Evolutionary conservation across 129 eudicot genomes (phyloP).

Genomic region (Arctium lappa): DNA sequence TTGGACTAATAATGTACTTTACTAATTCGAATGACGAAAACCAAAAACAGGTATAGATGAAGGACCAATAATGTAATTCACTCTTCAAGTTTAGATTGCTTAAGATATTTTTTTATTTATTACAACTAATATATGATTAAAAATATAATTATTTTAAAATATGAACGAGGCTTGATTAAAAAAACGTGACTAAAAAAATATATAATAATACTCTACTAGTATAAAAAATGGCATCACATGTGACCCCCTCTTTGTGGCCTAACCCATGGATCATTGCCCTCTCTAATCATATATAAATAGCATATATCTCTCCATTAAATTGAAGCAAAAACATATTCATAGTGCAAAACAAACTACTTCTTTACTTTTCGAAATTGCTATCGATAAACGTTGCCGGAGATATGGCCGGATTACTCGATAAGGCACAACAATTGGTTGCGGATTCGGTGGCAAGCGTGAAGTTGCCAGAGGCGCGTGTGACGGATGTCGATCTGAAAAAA

Average conservation of each 20-base stretch:
- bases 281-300: background rate
- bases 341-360: background rate
- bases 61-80: no score
- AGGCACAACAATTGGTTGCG: slow-evolving; percentile 8
- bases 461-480: slow-evolving; percentile 27
- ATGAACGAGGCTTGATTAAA: no score
- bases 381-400: background rate
- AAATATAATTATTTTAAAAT: no score
- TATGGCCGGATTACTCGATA: slow-evolving; percentile 26
- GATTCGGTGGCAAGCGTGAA: slow-evolving; percentile 20
- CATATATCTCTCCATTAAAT: background rate
- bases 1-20: no score
- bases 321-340: background rate
- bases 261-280: background rate
- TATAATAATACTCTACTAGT: no score
- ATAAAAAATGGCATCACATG: background rate
- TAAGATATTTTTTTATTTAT: no score
- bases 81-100: no score
- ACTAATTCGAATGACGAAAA: no score
- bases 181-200: no score
- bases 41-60: no score
- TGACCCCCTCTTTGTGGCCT: background rate
- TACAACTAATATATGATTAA: no score
- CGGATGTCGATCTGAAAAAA: slow-evolving; percentile 6
- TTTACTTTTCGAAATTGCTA: background rate